Evolutionary conservation across 441 rosid species (phyloP).

Genomic region (Iberis amara): DNA sequence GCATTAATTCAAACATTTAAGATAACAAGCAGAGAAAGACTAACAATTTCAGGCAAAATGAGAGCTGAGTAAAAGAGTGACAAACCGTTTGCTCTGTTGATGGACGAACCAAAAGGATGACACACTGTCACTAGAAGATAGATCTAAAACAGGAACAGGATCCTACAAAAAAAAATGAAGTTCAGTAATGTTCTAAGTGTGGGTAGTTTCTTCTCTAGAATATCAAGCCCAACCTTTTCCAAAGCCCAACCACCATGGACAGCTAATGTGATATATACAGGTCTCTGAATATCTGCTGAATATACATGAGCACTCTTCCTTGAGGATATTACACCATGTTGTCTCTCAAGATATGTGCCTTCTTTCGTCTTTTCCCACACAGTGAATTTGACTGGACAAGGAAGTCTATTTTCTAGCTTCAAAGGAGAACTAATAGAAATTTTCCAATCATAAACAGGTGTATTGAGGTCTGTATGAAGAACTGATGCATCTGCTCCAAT

Average conservation of each 20-base stretch:
- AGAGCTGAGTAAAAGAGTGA: conserved; percentile 14
- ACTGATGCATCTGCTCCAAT: conserved; percentile 82
- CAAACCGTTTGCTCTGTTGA: conserved; percentile 90
- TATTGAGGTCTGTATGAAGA: conserved; percentile 86
- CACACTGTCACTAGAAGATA: conserved; percentile 55
- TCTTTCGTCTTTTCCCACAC: conserved; percentile 83
- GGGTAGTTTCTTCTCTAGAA: conserved; percentile 9
- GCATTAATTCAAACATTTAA: too few relatives aligned
- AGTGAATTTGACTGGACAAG: conserved; percentile 81
- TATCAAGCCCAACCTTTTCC: conserved; percentile 69
- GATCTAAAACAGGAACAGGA: conserved; percentile 76
- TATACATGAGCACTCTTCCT: conserved; percentile 59
- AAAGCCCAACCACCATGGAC: conserved; percentile 90
- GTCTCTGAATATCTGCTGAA: conserved; percentile 70
- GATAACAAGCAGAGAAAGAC: neutral
- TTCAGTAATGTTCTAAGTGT: conserved; percentile 8
- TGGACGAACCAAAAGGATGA: conserved; percentile 96
- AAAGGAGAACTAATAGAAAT: conserved; percentile 81
- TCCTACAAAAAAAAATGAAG: conserved; percentile 48
- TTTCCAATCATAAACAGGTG: conserved; percentile 97
- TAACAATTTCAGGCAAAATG: conserved; percentile 5
- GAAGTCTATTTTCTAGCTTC: conserved; percentile 94
- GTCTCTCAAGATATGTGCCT: conserved; percentile 67
- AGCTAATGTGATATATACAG: conserved; percentile 67
- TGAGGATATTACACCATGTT: conserved; percentile 59